phyloP scores from a whole-genome alignment of 2,329 filamentous ascomycete genomes.

The Passalora sequoiae region DNA sequence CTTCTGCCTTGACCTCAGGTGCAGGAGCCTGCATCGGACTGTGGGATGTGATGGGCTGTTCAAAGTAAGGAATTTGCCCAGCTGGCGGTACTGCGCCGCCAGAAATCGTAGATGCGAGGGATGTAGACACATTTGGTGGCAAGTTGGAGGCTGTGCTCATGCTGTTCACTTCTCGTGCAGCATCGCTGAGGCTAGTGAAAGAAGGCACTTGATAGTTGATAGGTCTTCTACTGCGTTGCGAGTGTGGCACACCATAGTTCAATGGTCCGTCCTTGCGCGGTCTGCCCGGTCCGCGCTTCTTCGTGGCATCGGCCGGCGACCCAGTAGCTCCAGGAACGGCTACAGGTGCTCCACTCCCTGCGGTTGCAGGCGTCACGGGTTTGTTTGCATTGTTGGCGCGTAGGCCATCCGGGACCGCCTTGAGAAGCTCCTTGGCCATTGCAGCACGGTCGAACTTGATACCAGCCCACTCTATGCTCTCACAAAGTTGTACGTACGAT shows the following conservation, averaged over 20 bases:
- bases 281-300: constrained; percentile 16
- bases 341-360: constrained; percentile 14
- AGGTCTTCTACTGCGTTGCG: constrained; percentile 10
- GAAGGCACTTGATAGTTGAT: constrained; percentile 26
- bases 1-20: constrained; percentile 21
- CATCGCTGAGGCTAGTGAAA: constrained; percentile 25
- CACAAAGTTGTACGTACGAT: constrained; percentile 52
- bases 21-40: constrained; percentile 7
- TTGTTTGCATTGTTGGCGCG: constrained; percentile 9
- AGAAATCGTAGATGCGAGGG: constrained; percentile 12
- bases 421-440: constrained; percentile 50
- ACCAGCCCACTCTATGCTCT: constrained; percentile 47
- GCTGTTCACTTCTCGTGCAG: constrained; percentile 23
- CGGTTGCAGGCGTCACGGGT: not conserved
- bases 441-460: constrained; percentile 48
- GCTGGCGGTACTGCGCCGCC: constrained; percentile 5
- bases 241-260: constrained; percentile 13
- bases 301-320: constrained; percentile 10
- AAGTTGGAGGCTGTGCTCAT: constrained; percentile 14
- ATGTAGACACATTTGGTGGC: constrained; percentile 3
- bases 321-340: constrained; percentile 11
- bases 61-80: constrained; percentile 8
- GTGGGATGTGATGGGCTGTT: constrained; percentile 7
- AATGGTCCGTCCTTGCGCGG: constrained; percentile 17
- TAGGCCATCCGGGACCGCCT: constrained; percentile 39